Evolutionary conservation across 2,329 filamentous ascomycete species (phyloP).

Genomic region (Calonectria multiphialidica): DNA sequence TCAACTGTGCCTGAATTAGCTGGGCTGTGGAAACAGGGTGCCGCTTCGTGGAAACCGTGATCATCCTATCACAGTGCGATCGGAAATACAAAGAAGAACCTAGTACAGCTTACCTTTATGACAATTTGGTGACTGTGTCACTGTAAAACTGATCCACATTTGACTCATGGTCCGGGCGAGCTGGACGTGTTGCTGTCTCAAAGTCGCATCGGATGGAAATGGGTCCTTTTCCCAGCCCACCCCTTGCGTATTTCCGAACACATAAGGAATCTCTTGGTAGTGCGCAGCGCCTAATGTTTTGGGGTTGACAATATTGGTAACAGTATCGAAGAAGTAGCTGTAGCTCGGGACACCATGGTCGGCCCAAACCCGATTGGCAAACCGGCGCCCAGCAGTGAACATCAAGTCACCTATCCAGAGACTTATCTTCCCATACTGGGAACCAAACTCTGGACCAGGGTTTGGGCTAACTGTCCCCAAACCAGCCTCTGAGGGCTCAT

Average conservation of each 20-base stretch:
- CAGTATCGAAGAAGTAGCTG: neutral
- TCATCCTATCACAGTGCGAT: neutral
- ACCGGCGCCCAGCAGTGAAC: neutral
- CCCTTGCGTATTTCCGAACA: neutral
- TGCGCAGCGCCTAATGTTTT: neutral
- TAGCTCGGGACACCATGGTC: neutral
- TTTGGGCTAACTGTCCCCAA: neutral
- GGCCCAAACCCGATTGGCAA: neutral
- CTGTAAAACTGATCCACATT: neutral
- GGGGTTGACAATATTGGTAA: neutral
- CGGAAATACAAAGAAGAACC: neutral
- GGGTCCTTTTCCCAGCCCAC: neutral
- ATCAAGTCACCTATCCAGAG: neutral
- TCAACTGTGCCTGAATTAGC: neutral
- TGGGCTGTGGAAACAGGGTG: neutral
- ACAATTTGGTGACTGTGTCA: neutral
- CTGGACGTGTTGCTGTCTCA: neutral
- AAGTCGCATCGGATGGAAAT: neutral
- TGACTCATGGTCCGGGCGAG: neutral
- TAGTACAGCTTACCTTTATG: neutral
- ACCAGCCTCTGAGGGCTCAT: neutral
- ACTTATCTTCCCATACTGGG: neutral
- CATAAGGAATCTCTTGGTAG: neutral
- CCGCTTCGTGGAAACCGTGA: too few relatives aligned
- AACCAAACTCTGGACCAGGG: neutral